phyloP scores from a whole-genome alignment of 1,139 yeast species.

The Saccharomyces hybrid region DNA sequence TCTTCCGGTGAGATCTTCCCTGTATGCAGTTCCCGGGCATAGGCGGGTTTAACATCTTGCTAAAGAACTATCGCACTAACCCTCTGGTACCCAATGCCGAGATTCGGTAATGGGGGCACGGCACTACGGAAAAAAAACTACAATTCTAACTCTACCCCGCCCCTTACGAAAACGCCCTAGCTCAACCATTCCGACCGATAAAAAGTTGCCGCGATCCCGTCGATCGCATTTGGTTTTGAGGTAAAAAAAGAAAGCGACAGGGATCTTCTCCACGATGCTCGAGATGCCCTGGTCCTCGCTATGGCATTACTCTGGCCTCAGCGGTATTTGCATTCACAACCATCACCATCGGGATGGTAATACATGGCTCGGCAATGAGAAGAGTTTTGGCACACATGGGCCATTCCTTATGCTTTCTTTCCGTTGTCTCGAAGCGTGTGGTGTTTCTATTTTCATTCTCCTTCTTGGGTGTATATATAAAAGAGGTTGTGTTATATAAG shows the following conservation, averaged over 20 bases:
- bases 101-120: not conserved
- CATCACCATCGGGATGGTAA: not conserved
- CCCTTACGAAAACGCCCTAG: not conserved
- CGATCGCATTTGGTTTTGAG: not conserved
- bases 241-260: not conserved
- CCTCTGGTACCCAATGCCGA: not conserved
- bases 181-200: not conserved
- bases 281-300: not conserved
- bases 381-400: not conserved
- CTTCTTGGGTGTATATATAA: not conserved
- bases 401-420: not conserved
- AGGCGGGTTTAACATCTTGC: not conserved
- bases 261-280: not conserved
- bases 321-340: not conserved
- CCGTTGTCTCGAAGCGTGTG: not conserved
- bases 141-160: not conserved
- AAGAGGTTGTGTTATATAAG: not conserved
- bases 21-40: not conserved
- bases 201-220: conserved; percentile 1
- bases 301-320: not conserved
- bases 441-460: not conserved
- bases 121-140: not conserved
- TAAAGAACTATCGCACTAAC: not conserved
- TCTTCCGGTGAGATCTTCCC: not conserved
- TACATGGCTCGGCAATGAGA: not conserved